Evolutionary conservation across 768 basidiomycete species (phyloP).

Genomic region (Xanthoconium purpureum): DNA sequence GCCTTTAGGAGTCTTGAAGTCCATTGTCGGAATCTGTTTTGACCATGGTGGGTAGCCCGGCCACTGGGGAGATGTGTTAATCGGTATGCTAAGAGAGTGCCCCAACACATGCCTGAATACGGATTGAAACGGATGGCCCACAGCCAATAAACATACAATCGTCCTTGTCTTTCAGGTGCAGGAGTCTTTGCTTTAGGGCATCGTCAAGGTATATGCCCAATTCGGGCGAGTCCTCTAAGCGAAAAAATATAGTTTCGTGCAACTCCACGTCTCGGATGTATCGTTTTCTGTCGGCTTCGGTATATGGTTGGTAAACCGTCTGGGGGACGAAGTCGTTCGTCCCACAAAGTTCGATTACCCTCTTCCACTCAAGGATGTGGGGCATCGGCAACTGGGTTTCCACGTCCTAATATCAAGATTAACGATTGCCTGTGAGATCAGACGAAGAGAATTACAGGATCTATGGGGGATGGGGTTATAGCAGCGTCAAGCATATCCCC

Average conservation of each 20-base stretch:
- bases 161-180: slow-evolving; percentile 54
- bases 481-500: neutral
- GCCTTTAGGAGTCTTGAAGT: slow-evolving; percentile 74
- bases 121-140: slow-evolving; percentile 78
- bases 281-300: slow-evolving; percentile 70
- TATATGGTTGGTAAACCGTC: slow-evolving; percentile 70
- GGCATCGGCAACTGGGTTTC: slow-evolving; percentile 18
- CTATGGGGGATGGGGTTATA: neutral
- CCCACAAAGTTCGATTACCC: slow-evolving; percentile 15
- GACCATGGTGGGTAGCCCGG: slow-evolving; percentile 77
- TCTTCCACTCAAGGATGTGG: slow-evolving; percentile 30
- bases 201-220: slow-evolving; percentile 64
- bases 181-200: slow-evolving; percentile 58
- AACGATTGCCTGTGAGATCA: neutral
- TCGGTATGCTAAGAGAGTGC: neutral
- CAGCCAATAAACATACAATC: slow-evolving; percentile 67
- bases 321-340: slow-evolving; percentile 64
- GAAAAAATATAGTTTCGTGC: slow-evolving; percentile 64
- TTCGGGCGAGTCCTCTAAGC: slow-evolving; percentile 48
- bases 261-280: slow-evolving; percentile 71
- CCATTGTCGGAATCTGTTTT: slow-evolving; percentile 78
- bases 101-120: slow-evolving; percentile 55
- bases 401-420: slow-evolving; percentile 19
- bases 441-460: slow-evolving; percentile 12
- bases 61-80: slow-evolving; percentile 48